Evolutionary conservation across 1,284 basidiomycete species (phyloP).

Genomic region (Tilletia caries): DNA sequence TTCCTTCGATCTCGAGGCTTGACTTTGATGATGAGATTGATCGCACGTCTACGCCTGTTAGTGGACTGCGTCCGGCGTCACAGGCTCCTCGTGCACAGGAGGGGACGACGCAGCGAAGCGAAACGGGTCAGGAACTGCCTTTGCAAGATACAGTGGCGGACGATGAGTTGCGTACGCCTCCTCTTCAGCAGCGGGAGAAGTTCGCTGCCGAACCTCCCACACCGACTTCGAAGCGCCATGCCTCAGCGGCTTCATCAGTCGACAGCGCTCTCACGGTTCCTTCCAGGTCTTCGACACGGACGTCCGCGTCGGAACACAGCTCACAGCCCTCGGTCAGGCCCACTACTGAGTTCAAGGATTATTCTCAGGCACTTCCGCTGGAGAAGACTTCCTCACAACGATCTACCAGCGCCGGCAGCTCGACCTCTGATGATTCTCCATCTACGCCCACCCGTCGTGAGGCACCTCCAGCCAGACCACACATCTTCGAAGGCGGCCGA

Average conservation of each 20-base stretch:
- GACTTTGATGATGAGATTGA: constrained; percentile 4
- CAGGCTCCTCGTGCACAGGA: background rate
- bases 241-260: background rate
- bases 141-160: background rate
- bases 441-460: background rate
- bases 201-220: background rate
- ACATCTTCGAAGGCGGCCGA: constrained; percentile 10
- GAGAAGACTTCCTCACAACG: background rate
- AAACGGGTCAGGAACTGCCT: background rate
- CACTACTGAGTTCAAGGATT: background rate
- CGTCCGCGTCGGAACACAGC: background rate
- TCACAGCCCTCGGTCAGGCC: background rate
- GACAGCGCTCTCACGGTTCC: background rate
- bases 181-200: background rate
- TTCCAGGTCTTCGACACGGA: background rate
- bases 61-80: background rate
- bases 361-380: background rate
- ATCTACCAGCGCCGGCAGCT: background rate
- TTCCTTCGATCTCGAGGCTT: background rate
- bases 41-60: constrained; percentile 9
- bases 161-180: background rate
- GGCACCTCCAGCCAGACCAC: constrained; percentile 1
- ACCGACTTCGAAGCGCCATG: background rate
- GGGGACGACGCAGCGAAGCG: background rate
- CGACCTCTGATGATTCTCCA: background rate